Evolutionary conservation across 306 rosid genomes (phyloP).

Genomic region (Carpinus fangiana): DNA sequence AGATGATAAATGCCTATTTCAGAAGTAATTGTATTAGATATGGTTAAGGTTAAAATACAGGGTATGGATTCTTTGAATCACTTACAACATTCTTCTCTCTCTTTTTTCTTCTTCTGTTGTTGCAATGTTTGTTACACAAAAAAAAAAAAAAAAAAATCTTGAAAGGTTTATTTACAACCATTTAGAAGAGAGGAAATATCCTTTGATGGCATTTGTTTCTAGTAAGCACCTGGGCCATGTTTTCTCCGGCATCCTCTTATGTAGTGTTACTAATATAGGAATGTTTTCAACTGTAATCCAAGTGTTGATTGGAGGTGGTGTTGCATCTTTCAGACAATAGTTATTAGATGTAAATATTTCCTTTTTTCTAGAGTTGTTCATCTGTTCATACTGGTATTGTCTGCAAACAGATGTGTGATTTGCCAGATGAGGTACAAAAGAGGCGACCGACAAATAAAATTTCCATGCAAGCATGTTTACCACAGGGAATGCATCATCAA

Average conservation of each 20-base stretch:
- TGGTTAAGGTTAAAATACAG: not conserved
- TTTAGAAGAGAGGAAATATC: not conserved
- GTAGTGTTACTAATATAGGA: not conserved
- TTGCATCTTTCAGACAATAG: not conserved
- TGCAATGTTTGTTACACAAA: not conserved
- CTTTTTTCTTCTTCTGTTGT: too few species aligned
- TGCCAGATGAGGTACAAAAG: slow-evolving; percentile 92
- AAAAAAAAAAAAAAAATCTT: too few species aligned
- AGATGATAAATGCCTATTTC: not conserved
- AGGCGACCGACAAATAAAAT: slow-evolving; percentile 78
- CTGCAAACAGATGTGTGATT: slow-evolving; percentile 68
- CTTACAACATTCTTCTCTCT: too few species aligned
- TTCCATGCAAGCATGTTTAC: slow-evolving; percentile 88
- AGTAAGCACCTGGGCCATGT: not conserved
- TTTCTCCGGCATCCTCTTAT: not conserved
- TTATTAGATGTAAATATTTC: not conserved
- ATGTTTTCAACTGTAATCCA: not conserved
- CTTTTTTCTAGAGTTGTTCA: not conserved
- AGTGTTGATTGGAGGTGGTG: not conserved
- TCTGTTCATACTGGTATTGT: not conserved
- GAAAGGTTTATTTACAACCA: not conserved
- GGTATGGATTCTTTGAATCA: not conserved
- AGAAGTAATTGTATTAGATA: not conserved
- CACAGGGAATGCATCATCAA: slow-evolving; percentile 82
- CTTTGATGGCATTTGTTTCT: not conserved